Evolutionary conservation across 306 rosid species (phyloP).

Genomic region (Trifolium pratense): DNA sequence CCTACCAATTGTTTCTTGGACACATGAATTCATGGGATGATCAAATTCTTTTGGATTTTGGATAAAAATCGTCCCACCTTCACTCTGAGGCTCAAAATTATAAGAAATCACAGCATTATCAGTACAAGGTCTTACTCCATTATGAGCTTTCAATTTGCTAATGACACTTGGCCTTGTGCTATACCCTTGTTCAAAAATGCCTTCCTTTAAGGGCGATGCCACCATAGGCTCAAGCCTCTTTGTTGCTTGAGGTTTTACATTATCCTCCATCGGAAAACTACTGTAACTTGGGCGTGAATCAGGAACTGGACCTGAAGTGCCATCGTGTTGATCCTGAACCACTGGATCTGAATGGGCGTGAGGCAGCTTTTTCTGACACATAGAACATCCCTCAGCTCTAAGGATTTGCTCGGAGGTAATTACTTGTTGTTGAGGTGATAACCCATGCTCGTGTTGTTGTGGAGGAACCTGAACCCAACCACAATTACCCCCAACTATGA

Average conservation of each 20-base stretch:
- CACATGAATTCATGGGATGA: conserved; percentile 42
- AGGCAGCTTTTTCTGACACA: conserved; percentile 82
- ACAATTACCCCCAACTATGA: conserved; percentile 57
- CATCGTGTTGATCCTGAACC: conserved; percentile 57
- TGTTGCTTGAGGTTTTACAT: conserved; percentile 51
- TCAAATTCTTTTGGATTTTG: conserved; percentile 51
- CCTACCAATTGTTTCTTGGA: conserved; percentile 48
- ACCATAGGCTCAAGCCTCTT: conserved; percentile 43
- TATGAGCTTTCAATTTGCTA: conserved; percentile 55
- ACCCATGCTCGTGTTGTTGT: conserved; percentile 63
- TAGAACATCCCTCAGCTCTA: conserved; percentile 62
- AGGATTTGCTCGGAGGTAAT: conserved; percentile 52
- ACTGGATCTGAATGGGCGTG: conserved; percentile 83
- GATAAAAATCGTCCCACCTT: conserved; percentile 44
- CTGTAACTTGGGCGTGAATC: conserved; percentile 55
- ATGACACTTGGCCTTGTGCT: conserved; percentile 48
- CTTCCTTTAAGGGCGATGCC: conserved; percentile 55
- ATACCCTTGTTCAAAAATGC: conserved; percentile 55
- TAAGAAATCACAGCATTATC: conserved; percentile 43
- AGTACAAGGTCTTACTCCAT: conserved; percentile 46
- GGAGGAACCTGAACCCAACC: conserved; percentile 75
- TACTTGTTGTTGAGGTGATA: conserved; percentile 61
- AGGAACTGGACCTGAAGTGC: conserved; percentile 48
- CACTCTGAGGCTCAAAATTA: conserved; percentile 51
- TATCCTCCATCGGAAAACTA: conserved; percentile 63